phyloP scores from a whole-genome alignment of 208 protist species.

The Trypanosoma caninum region DNA sequence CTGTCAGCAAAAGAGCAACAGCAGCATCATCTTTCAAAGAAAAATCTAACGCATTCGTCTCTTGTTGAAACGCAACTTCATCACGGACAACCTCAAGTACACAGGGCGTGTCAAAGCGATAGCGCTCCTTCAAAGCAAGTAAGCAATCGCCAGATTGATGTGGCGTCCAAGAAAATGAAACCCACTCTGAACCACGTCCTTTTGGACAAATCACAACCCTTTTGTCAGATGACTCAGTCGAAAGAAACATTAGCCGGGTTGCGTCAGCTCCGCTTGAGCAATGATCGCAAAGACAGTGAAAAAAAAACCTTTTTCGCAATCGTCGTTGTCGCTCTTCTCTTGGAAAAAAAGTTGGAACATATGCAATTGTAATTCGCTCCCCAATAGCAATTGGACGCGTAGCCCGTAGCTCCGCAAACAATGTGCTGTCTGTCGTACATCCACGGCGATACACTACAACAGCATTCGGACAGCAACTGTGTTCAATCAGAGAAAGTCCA shows the following conservation, averaged over 20 bases:
- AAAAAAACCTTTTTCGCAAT: slow-evolving; percentile 15
- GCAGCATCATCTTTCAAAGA: not conserved
- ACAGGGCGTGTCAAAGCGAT: slow-evolving; percentile 5
- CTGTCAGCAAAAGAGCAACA: not conserved
- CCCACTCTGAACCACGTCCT: not conserved
- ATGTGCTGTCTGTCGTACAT: not conserved
- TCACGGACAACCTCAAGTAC: slow-evolving; percentile 8
- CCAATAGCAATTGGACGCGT: slow-evolving; percentile 10
- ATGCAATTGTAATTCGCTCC: slow-evolving; percentile 20
- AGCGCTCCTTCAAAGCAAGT: not conserved
- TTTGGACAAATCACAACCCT: slow-evolving; percentile 7
- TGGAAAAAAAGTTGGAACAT: slow-evolving; percentile 18
- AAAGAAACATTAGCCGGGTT: slow-evolving; percentile 8
- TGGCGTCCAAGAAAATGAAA: not conserved
- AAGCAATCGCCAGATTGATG: not conserved
- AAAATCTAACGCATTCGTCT: slow-evolving; percentile 5
- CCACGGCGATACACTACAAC: slow-evolving; percentile 14
- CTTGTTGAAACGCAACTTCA: slow-evolving; percentile 9
- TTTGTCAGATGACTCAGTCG: not conserved
- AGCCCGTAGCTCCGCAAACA: slow-evolving; percentile 22
- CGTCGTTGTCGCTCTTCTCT: slow-evolving; percentile 9
- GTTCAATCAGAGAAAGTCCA: slow-evolving; percentile 18
- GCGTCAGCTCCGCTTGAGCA: slow-evolving; percentile 12
- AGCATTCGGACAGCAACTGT: slow-evolving; percentile 23
- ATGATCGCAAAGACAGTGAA: slow-evolving; percentile 14